Conservation (phyloP, 225 moss, liverwort and hornwort genomes). For the Bryum argenteum region DNA sequence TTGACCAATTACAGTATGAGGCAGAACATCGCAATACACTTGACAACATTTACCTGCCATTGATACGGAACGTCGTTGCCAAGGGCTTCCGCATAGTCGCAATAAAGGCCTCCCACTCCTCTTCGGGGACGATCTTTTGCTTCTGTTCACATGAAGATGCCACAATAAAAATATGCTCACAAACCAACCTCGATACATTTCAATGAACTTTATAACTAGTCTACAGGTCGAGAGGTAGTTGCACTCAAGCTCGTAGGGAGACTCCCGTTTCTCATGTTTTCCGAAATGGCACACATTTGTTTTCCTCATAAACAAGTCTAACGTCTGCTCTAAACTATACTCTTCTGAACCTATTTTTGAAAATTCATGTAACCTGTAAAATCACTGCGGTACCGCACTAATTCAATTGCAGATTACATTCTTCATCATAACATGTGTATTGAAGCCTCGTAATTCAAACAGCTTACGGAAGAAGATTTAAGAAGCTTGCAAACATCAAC, state of each 20-base stretch:
- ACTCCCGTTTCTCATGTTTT: neutral
- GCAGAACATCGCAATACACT: neutral
- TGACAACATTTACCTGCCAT: conserved; percentile 57
- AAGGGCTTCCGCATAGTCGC: conserved; percentile 67
- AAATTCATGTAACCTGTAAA: no score
- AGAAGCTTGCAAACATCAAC: no score
- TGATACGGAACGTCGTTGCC: conserved; percentile 88
- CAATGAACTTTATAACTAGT: neutral
- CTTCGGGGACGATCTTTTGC: conserved; percentile 73
- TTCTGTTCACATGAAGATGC: conserved; percentile 49
- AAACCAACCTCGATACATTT: neutral
- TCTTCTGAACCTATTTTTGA: neutral
- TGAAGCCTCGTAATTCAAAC: no score
- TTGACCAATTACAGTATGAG: neutral
- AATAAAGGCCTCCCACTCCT: conserved; percentile 84
- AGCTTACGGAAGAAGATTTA: no score
- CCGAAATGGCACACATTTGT: no score
- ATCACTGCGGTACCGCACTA: no score
- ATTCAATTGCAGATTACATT: no score
- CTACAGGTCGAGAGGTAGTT: neutral
- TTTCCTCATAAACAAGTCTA: neutral
- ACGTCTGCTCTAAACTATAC: neutral
- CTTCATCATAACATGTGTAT: no score
- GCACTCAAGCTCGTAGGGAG: neutral
- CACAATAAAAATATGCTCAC: neutral